Base-by-base conservation (phyloP, 2,329 filamentous ascomycete genomes). In the Epichloe hybrida region DNA sequence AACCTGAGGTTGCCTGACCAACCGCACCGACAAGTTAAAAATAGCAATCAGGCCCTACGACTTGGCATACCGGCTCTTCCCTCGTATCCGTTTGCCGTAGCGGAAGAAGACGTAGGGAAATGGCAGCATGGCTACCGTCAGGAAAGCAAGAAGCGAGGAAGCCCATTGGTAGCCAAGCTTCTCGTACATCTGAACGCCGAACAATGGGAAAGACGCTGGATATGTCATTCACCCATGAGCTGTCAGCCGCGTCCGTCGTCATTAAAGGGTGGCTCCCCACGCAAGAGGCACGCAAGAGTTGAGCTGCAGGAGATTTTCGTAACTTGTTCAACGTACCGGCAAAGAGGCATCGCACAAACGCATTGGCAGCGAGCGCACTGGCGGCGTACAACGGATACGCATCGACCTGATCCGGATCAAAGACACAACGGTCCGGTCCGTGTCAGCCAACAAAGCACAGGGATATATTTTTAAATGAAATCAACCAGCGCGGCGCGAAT, bases 341-440 rank as follows among this genome's bases (percentile, higher is more conserved):
- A 70, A 94, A 93, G 20, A 76, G 73, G 56, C 83, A 88, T 49
- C 90, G 77, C 52, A 85, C 78, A 64, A 93, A 87, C 45, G 83
- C 84, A 61, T 95, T 93, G 43, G 88, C 88, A 12, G 89, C 88
- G 65, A 95, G 74, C 4, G 88, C 88, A 52, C 77, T 82, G 45
- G 86, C 86, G 27, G 85, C 84, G 63, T 86, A 88, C 27, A 80
- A 66, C 50, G 84, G 83, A 66, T 90, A 90, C 21, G 84, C 83
- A 64, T 88, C 86, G 57, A 87, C 84, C 67, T 79, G 59, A 48
- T 48, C 4, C 39, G 13, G 17, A 35, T 5, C 1, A 46, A 35
- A 17, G 34, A 46, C 39, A 38, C 34, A 34, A 45, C 20, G 8
- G 21, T 12, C 20, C 20, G 8, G 21, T 12, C 20, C 23, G 17